Conservation (phyloP, 2,329 filamentous ascomycete genomes). For the Akanthomyces dipterigenus region DNA sequence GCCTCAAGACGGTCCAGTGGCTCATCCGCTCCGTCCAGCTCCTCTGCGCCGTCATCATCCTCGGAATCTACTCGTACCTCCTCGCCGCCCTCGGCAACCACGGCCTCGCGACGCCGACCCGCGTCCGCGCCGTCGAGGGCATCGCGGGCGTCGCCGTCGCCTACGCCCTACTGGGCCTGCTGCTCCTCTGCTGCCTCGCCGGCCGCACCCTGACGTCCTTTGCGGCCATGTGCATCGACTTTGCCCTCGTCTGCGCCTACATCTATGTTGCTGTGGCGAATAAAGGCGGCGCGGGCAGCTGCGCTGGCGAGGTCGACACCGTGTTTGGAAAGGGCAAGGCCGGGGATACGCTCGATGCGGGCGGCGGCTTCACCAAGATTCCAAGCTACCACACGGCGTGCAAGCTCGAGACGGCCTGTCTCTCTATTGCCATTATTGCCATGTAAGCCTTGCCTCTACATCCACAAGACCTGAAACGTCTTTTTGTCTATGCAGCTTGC, state of each 20-base stretch:
- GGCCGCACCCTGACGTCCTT: slow-evolving; percentile 67
- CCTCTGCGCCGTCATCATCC: slow-evolving; percentile 62
- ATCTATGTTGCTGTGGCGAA: slow-evolving; percentile 76
- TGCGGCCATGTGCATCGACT: slow-evolving; percentile 67
- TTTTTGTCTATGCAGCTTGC: too few relatives aligned
- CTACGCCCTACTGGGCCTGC: slow-evolving; percentile 65
- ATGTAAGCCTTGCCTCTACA: slow-evolving; percentile 47
- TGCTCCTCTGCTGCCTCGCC: slow-evolving; percentile 74
- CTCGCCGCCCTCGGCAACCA: slow-evolving; percentile 65
- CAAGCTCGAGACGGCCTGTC: slow-evolving; percentile 65
- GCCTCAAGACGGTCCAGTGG: slow-evolving; percentile 63
- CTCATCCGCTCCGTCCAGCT: slow-evolving; percentile 69
- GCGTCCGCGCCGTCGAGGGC: slow-evolving; percentile 68
- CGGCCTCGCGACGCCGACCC: slow-evolving; percentile 53
- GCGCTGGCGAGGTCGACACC: slow-evolving; percentile 54
- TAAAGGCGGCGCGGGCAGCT: slow-evolving; percentile 59
- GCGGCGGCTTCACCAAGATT: slow-evolving; percentile 39
- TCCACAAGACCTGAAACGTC: too few relatives aligned
- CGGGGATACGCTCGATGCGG: slow-evolving; percentile 40
- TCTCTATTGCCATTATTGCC: slow-evolving; percentile 72
- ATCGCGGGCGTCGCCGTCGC: slow-evolving; percentile 68
- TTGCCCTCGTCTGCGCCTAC: slow-evolving; percentile 70
- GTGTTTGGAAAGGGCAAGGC: slow-evolving; percentile 61
- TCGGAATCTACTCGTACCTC: slow-evolving; percentile 81
- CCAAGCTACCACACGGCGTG: slow-evolving; percentile 53